Evolutionary conservation across 2,329 filamentous ascomycete genomes (phyloP).

Genomic region (Podosphaera leucotricha): DNA sequence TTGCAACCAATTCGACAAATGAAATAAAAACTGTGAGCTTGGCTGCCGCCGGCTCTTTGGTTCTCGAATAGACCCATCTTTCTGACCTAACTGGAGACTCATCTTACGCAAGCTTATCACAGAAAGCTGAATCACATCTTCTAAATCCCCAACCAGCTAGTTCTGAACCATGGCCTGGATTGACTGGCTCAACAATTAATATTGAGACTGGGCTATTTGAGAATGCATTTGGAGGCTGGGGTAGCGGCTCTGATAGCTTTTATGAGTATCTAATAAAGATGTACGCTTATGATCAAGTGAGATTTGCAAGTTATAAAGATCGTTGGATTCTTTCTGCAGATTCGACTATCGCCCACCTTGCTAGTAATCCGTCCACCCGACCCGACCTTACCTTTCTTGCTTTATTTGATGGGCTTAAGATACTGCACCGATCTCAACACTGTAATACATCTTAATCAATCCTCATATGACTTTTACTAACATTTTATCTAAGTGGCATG

Average conservation of each 20-base stretch:
- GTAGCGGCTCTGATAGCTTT: conserved; percentile 53
- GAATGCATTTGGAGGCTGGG: conserved; percentile 50
- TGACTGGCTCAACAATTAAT: conserved; percentile 45
- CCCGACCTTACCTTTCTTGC: conserved; percentile 53
- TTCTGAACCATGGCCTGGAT: conserved; percentile 51
- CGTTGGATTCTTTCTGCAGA: conserved; percentile 56
- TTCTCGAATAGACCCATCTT: conserved; percentile 66
- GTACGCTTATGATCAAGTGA: conserved; percentile 50
- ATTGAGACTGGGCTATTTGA: conserved; percentile 41
- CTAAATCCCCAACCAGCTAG: conserved; percentile 37
- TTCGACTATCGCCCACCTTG: conserved; percentile 47
- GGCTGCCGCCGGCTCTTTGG: conserved; percentile 53
- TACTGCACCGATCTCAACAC: conserved; percentile 23
- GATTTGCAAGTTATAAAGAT: conserved; percentile 43
- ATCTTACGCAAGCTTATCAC: conserved; percentile 40
- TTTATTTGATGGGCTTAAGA: conserved; percentile 24
- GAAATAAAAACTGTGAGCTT: conserved; percentile 39
- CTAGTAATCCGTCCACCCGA: conserved; percentile 39
- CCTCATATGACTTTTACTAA: neutral
- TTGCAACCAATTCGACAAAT: conserved; percentile 28
- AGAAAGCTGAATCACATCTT: conserved; percentile 46
- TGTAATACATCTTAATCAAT: conserved; percentile 7
- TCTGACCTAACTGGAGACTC: conserved; percentile 48
- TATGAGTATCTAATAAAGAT: conserved; percentile 88
- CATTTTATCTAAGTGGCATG: conserved; percentile 34